Evolutionary conservation across 306 rosid genomes (phyloP), one percentile per base, ranked within the genome.

Genomic region (Vicia sativa): DNA sequence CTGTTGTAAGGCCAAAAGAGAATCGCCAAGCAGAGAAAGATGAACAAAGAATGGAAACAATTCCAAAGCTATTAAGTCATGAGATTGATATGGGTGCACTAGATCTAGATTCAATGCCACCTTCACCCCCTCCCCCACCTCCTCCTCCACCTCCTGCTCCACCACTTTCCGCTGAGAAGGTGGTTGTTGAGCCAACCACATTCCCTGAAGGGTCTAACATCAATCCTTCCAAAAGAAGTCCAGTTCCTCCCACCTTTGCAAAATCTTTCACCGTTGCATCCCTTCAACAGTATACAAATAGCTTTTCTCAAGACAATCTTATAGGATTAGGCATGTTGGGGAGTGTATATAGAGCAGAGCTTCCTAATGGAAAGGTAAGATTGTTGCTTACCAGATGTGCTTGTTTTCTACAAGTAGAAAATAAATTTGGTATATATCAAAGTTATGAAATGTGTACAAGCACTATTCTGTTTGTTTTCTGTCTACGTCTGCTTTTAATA

Each of bases 231-330:
- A 58, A 70, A 62, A 87, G 55, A 72, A 50, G 15, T 64, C 69
- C 16, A 9, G 39, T 34, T 31, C 80, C 46, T 29, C 64, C 79
- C 19, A 80, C 82, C 69, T 71, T 71, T 73, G 91, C 95, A 0
- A 87, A 84, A 82, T 78, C 83, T 63, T 92, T 84, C 89, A 79
- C 88, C 61, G 77, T 92, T 80, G 98, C 96, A 13, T 79, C 81
- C 59, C 98, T 89, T 75, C 98, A 92, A 78, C 96, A 92, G 76
- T 80, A 78, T 67, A 92, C 98, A 73, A 82, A 87, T 80, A 92
- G 95, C 83, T 92, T 92, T 77, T 89, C 96, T 37, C 87, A 76
- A 67, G 96, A 92, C 43, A 87, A 92, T 86, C 82, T 83, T 66
- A 65, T 89, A 31, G 98, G 96, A 77, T 64, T 42, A 35, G 97